Evolutionary conservation across 2,329 filamentous ascomycete species (phyloP).

Genomic region (Colletotrichum plurivorum): DNA sequence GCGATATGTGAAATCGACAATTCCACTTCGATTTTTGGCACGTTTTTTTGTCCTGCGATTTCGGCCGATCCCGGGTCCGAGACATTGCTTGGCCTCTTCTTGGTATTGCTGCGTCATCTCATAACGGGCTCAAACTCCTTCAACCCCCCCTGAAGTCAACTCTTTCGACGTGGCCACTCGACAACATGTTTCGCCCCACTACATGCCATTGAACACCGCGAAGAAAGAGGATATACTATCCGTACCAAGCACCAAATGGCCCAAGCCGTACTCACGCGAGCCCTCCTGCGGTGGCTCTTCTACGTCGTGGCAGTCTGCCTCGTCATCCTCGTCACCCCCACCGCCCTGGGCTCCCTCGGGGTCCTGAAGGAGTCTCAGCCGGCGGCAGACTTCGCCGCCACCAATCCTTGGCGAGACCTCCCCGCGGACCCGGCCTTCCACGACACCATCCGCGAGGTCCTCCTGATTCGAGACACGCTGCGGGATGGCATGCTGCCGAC

Average conservation of each 20-base stretch:
- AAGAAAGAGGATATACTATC: background rate
- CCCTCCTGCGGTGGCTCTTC: conserved; percentile 3
- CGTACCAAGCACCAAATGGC: conserved; percentile 20
- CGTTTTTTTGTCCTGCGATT: background rate
- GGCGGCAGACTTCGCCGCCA: conserved; percentile 14
- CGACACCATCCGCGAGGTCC: conserved; percentile 20
- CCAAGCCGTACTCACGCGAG: conserved; percentile 7
- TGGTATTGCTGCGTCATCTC: conserved; percentile 20
- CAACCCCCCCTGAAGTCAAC: conserved; percentile 5
- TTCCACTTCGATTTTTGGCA: background rate
- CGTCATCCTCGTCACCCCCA: conserved; percentile 14
- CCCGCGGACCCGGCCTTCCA: conserved; percentile 29
- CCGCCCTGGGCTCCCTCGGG: conserved; percentile 7
- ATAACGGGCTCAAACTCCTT: conserved; percentile 16
- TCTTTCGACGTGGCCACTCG: background rate
- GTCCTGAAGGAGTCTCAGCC: background rate
- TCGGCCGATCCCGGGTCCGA: conserved; percentile 31
- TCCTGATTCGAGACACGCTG: conserved; percentile 35
- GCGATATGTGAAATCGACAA: background rate
- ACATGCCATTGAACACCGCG: background rate
- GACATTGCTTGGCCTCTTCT: background rate
- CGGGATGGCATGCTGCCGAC: conserved; percentile 36
- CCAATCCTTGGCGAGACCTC: conserved; percentile 39
- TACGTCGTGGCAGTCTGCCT: conserved; percentile 9
- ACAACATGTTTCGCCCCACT: background rate